Base-by-base conservation (phyloP, 1,284 basidiomycete genomes). In the Porogramme epimiltina region DNA sequence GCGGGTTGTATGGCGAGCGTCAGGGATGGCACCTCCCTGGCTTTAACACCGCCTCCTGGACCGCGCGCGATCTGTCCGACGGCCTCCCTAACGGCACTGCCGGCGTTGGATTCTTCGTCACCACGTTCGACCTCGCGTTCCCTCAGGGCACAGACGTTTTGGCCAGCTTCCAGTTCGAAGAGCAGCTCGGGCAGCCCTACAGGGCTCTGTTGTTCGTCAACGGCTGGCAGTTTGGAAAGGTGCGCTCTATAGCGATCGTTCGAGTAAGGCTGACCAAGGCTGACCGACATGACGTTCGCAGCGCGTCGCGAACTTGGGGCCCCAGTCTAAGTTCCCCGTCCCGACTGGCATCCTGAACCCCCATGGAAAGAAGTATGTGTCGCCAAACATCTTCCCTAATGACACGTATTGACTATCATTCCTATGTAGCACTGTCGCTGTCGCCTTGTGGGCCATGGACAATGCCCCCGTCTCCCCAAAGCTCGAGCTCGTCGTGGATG, bases 201-300 rank as follows among this genome's bases (percentile, higher is more conserved):
- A 78, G 90, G 23, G 86, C 85, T 2, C 73, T 82, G 42, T 56
- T 92, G 46, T 92, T 87, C 55, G 85, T 92, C 23, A 92, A 92
- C 61, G 89, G 90, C 19, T 92, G 90, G 90, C 84, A 87, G 78
- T 89, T 89, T 80, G 89, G 90, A 15, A 91, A 90, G 87, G 87
- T 82, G 59, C 42, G 76, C 57, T 3, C 2, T 19, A 23, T 42
- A 24, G 15, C 33, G 10, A 18, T 42, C n/a, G 26, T 25, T n/a
- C 9, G 26, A 16, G 10, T 26, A 4, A 6, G 15, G 23, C 11
- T 20, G 6, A 18, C 18, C 28, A 13, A 19, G 20, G 18, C 24
- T 22, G 38, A 40, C 2, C 3, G 36, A 28, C 42, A 10, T 4
- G 9, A 23, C 9, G 8, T 33, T 23, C 8, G 16, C 16, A 23